Evolutionary conservation across 2,329 filamentous ascomycete genomes (phyloP).

Genomic region (Fusarium sambucinum): DNA sequence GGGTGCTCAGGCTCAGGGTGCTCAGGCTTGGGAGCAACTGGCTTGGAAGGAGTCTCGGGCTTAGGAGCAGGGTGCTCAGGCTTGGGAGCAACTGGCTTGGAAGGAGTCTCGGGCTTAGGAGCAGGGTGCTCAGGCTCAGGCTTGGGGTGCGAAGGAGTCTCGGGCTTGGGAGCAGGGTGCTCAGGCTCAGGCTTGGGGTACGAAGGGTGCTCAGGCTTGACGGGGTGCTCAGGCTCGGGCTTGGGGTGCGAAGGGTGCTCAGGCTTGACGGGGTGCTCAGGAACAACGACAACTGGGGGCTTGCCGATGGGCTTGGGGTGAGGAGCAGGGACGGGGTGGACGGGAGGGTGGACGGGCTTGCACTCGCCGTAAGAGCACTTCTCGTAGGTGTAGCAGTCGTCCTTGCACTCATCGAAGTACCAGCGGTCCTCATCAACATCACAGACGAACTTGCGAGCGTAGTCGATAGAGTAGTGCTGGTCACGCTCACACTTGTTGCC

Average conservation of each 20-base stretch:
- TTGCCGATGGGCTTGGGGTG: slow-evolving; percentile 21
- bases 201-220: slow-evolving; percentile 15
- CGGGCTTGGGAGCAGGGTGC: neutral
- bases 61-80: neutral
- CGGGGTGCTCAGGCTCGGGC: neutral
- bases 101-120: slow-evolving; percentile 9
- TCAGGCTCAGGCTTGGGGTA: slow-evolving; percentile 9
- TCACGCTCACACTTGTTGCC: slow-evolving; percentile 48
- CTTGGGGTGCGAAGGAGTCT: slow-evolving; percentile 1
- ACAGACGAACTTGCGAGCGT: slow-evolving; percentile 52
- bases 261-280: slow-evolving; percentile 6
- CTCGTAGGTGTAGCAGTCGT: slow-evolving; percentile 49
- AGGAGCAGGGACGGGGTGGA: slow-evolving; percentile 1
- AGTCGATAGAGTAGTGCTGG: slow-evolving; percentile 47
- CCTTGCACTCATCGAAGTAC: slow-evolving; percentile 49
- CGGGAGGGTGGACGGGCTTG: slow-evolving; percentile 35
- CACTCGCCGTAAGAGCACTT: slow-evolving; percentile 47
- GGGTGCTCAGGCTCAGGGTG: too few relatives aligned
- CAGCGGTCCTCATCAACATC: slow-evolving; percentile 45
- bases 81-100: too few relatives aligned
- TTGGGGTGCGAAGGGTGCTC: neutral
- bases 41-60: slow-evolving; percentile 7
- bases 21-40: slow-evolving; percentile 2
- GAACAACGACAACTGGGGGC: slow-evolving; percentile 29
- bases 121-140: slow-evolving; percentile 4